Evolutionary conservation across 352 stramenopile species (phyloP), one percentile per base, ranked within the genome.

Genomic region (Blastocystis sp.): DNA sequence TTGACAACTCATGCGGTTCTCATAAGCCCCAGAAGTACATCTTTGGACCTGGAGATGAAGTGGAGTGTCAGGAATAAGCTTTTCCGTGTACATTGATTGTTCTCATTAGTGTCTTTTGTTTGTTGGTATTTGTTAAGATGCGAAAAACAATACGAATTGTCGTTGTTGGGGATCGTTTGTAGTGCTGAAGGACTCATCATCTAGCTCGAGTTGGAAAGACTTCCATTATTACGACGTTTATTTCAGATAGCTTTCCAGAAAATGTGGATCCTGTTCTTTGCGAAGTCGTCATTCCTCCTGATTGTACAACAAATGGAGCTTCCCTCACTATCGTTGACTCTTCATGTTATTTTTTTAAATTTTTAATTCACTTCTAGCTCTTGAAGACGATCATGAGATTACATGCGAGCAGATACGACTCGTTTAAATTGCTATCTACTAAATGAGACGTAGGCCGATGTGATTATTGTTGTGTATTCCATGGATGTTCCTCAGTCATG

Each of bases 1-100:
- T 87, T 37, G 60, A 87, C 60, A 69, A 78, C 33, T 54, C 24
- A 6, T 78, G 66, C 33, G 66, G 66, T 19, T 60, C 37, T 24
- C 70, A 81, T 51, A 81, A 81, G 70, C 70, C 70, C 27, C 70
- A 81, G 70, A 81, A 81, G 42, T 81, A 81, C 53, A 60, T 81
- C 51, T 81, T 81, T 42, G 70, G 70, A 81, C 70, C 70, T 81
- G 70, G 70, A 22, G 70, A 81, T 56, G 70, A 81, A 37, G 70
- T 81, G 22, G 37, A 59, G 22, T 81, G 70, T 40, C 70, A 81
- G 70, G 70, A 81, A 37, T 44, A 81, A 33, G 27, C 51, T 48
- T 64, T 78, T 56, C 40, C 3, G 3, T 9, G 40, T 48, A 48
- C 40, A n/a, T 48, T 9, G 40, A 48, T 48, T 48, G 40, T 48